Conservation (phyloP, 78 protist genomes). For the Planoprotostelium fungivorum region DNA sequence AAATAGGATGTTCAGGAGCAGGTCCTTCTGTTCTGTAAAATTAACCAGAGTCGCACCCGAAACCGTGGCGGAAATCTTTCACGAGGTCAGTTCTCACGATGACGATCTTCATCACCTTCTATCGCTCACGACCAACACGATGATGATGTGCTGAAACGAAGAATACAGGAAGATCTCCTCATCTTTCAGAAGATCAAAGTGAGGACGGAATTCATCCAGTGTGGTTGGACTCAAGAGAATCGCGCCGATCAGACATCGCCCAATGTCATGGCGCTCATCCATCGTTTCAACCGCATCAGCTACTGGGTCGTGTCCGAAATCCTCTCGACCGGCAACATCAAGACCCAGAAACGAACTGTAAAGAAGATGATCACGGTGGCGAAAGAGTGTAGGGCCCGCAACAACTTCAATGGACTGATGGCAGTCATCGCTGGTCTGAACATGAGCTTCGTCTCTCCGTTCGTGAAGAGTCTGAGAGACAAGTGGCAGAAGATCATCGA, state of each 20-base stretch:
- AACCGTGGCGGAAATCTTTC: neutral
- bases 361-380: neutral
- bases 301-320: conserved; percentile 64
- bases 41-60: neutral
- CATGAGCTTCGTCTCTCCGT: neutral
- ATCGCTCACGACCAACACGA: too few species aligned
- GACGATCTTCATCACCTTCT: too few species aligned
- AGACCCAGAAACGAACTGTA: neutral
- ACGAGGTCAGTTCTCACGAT: neutral
- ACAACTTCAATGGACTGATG: neutral
- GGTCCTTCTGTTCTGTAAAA: neutral
- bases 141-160: neutral
- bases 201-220: neutral
- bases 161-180: neutral
- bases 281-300: conserved; percentile 45
- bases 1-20: neutral
- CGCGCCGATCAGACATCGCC: conserved; percentile 38
- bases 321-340: conserved; percentile 13
- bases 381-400: neutral
- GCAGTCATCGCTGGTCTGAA: neutral
- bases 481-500: neutral
- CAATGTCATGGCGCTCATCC: conserved; percentile 28
- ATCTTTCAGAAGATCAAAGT: neutral
- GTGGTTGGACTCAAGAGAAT: neutral
- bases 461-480: neutral